These are phyloP conservation scores for Fraxinus americana DNA, from an alignment of 257 asterid genomes.

Conservation along the genomic window DNA sequence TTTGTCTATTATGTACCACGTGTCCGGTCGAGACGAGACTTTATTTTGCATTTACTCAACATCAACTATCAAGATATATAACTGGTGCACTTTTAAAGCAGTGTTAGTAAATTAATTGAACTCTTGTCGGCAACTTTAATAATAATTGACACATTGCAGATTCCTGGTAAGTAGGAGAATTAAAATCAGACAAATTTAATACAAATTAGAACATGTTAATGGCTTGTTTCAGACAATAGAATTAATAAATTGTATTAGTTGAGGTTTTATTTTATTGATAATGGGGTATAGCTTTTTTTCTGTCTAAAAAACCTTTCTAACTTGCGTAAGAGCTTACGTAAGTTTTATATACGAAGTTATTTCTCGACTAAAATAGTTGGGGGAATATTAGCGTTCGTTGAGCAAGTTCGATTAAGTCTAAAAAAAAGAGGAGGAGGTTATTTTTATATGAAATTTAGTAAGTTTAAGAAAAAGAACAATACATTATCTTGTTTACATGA, in stretches of 20 bases:
- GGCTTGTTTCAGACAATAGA: neutral
- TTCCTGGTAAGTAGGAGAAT: slow-evolving; percentile 21
- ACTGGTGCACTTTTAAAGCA: neutral
- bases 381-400: too few relatives aligned
- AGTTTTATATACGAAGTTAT: neutral
- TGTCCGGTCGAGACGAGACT: neutral
- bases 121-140: slow-evolving; percentile 15
- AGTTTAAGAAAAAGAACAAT: too few relatives aligned
- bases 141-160: neutral
- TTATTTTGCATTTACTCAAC: too few relatives aligned
- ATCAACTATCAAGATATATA: neutral
- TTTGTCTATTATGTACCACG: neutral
- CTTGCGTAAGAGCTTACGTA: slow-evolving; percentile 53
- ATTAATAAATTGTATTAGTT: neutral
- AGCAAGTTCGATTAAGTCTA: too few relatives aligned
- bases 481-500: too few relatives aligned
- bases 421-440: too few relatives aligned
- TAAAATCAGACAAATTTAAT: neutral
- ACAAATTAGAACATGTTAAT: neutral
- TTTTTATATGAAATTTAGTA: too few relatives aligned
- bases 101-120: neutral
- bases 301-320: neutral
- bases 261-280: neutral
- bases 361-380: neutral
- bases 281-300: neutral